phyloP scores from a whole-genome alignment of 495 filamentous ascomycete genomes.

The Sordaria brevicollis region DNA sequence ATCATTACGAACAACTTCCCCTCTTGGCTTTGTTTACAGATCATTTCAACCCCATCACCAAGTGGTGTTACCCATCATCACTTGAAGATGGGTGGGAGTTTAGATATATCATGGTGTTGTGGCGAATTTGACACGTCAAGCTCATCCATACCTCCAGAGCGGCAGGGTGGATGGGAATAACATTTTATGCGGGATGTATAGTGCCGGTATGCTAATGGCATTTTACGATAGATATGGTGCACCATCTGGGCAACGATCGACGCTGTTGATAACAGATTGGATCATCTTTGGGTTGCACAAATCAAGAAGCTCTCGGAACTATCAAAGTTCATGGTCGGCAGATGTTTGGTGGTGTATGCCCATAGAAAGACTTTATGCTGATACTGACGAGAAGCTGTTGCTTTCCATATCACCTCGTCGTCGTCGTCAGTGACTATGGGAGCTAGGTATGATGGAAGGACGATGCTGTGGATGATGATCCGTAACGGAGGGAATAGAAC shows the following conservation, averaged over 20 bases:
- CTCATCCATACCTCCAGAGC: too few relatives aligned
- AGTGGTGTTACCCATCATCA: background rate
- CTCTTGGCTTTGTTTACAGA: background rate
- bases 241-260: background rate
- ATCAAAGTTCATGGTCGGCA: background rate
- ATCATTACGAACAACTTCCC: too few relatives aligned
- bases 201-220: background rate
- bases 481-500: too few relatives aligned
- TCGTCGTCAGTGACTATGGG: too few relatives aligned
- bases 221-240: background rate
- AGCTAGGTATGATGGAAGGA: too few relatives aligned
- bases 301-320: background rate
- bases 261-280: background rate
- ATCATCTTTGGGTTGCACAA: background rate
- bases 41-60: too few relatives aligned
- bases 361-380: background rate
- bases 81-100: background rate
- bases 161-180: too few relatives aligned
- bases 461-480: too few relatives aligned
- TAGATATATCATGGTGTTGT: background rate
- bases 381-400: background rate
- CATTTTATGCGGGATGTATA: too few relatives aligned
- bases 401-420: background rate
- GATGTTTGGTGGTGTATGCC: background rate
- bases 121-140: background rate